phyloP scores from a whole-genome alignment of 441 rosid genomes.

The Adansonia rubrostipa region DNA sequence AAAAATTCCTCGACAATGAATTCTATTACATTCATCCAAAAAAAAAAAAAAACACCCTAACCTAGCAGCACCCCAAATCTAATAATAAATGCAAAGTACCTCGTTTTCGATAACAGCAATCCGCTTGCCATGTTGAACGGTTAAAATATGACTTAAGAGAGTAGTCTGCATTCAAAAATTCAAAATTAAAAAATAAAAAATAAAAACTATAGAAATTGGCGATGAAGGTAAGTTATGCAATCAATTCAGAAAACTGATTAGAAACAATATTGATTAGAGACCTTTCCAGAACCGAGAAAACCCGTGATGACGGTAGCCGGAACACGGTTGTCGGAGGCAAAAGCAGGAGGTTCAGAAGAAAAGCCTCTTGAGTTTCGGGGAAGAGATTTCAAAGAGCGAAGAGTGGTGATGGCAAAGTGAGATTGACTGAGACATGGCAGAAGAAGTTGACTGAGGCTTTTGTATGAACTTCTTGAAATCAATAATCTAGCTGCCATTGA shows the following conservation, averaged over 20 bases:
- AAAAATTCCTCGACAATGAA: not conserved
- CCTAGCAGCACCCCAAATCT: not conserved
- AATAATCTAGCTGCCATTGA: conserved; percentile 38
- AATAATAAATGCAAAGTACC: conserved; percentile 39
- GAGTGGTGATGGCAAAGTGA: conserved; percentile 26
- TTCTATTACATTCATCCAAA: not conserved
- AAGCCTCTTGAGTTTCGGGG: conserved; percentile 32
- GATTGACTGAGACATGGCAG: conserved; percentile 19
- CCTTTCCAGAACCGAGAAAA: conserved; percentile 83
- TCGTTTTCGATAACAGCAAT: conserved; percentile 84
- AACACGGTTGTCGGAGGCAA: conserved; percentile 46
- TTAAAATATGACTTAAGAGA: conserved; percentile 71
- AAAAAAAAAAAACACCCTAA: not conserved
- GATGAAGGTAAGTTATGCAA: not conserved
- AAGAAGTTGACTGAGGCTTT: conserved; percentile 28
- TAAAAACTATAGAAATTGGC: not conserved
- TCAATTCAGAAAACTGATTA: not conserved
- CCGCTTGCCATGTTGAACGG: conserved; percentile 70
- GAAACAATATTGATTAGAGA: not conserved
- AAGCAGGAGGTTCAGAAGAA: conserved; percentile 34
- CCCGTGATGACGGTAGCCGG: conserved; percentile 75
- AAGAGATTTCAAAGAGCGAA: conserved; percentile 26
- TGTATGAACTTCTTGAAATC: conserved; percentile 30
- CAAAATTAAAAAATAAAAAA: not conserved
- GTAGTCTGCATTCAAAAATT: conserved; percentile 50